Evolutionary conservation across 2,329 filamentous ascomycete genomes (phyloP).

Genomic region (Hypoxylon sp.): DNA sequence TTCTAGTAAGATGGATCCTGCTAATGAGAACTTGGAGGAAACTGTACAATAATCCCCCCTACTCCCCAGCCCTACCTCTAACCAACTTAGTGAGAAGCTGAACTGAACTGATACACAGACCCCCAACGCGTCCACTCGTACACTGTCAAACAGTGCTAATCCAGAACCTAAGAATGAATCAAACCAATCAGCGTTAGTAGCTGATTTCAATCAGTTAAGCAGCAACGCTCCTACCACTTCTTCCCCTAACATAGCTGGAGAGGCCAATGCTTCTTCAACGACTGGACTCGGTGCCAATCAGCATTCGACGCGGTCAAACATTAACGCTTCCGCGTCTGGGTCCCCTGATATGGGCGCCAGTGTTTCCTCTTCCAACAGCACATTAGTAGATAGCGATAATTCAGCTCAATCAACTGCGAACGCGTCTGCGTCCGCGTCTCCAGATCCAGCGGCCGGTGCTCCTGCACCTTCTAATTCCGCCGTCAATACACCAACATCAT

Average conservation of each 20-base stretch:
- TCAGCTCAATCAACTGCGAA: neutral
- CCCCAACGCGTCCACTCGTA: neutral
- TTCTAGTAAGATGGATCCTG: neutral
- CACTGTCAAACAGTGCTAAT: neutral
- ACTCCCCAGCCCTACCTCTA: neutral
- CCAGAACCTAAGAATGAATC: neutral
- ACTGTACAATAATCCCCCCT: neutral
- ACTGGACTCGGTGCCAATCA: neutral
- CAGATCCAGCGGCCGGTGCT: neutral
- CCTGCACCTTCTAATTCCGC: neutral
- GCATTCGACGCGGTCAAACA: neutral
- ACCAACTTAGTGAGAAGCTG: neutral
- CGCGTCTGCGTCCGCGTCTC: slow-evolving; percentile 1
- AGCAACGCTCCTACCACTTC: neutral
- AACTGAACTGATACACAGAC: neutral
- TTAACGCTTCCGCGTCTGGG: neutral
- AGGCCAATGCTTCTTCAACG: neutral
- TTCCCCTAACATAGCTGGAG: neutral
- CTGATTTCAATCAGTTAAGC: neutral
- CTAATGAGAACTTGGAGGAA: neutral
- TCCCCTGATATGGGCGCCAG: neutral
- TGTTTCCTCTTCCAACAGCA: slow-evolving; percentile 11
- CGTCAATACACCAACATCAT: neutral
- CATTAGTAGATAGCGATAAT: slow-evolving; percentile 5
- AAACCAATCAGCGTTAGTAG: neutral